A percentile compares a stretch with the other conserved stretches of the same genome.
phyloP scores from a whole-genome alignment of 169 alveolate genomes.

The Cyclospora cayetanensis region DNA sequence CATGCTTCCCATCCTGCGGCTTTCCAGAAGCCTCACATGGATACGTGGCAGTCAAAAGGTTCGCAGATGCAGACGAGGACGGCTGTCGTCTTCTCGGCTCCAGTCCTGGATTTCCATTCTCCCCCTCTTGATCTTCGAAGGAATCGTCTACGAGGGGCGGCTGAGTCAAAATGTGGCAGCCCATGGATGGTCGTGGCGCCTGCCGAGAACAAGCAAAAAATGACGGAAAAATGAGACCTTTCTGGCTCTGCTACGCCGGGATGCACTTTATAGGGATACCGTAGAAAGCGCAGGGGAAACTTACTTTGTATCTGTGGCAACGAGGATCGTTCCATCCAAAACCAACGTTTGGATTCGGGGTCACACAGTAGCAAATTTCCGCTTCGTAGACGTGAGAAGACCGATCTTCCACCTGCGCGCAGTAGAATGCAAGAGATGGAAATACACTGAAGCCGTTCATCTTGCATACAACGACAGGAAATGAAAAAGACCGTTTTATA shows the following conservation, averaged over 20 bases:
- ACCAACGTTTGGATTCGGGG: constrained; percentile 74
- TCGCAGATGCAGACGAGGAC: background rate
- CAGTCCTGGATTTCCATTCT: background rate
- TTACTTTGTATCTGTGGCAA: constrained; percentile 41
- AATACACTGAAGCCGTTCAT: too few species aligned
- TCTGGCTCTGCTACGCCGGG: too few species aligned
- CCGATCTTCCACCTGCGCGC: constrained; percentile 62
- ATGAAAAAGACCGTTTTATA: too few species aligned
- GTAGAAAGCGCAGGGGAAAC: too few species aligned
- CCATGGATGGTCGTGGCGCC: constrained; percentile 14
- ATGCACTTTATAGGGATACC: too few species aligned
- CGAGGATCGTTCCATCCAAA: constrained; percentile 82
- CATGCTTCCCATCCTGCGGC: background rate
- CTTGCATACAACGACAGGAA: too few species aligned
- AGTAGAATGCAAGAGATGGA: too few species aligned
- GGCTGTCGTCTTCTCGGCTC: background rate
- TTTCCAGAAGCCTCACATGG: background rate
- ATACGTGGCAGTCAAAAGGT: background rate
- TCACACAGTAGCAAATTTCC: constrained; percentile 79
- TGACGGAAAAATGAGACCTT: background rate
- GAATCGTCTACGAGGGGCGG: background rate
- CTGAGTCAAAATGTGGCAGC: constrained; percentile 19
- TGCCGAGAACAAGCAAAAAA: too few species aligned
- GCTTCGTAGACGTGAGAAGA: constrained; percentile 76
- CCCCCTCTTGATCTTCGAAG: background rate